A percentile compares a stretch with the other conserved stretches of the same genome.
Conservation (phyloP, 768 basidiomycete species). For the Galerina sulciceps region DNA sequence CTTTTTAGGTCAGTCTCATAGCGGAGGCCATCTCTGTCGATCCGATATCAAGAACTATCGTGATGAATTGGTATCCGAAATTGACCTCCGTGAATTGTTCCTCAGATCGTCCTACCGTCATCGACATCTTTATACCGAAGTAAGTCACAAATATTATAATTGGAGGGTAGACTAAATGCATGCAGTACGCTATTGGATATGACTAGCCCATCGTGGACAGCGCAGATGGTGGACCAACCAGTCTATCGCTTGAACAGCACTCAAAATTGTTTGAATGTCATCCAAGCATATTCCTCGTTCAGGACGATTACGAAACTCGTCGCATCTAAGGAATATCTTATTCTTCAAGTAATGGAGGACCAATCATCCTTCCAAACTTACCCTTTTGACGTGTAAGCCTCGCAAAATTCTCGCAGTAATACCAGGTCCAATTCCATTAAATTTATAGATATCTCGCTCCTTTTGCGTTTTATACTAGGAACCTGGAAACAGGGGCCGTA, state of each 20-base stretch:
- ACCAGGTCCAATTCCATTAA: neutral
- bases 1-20: constrained; percentile 4
- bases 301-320: constrained; percentile 14
- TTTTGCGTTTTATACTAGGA: neutral
- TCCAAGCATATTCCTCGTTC: neutral
- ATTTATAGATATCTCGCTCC: constrained; percentile 9
- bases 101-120: neutral
- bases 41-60: constrained; percentile 10
- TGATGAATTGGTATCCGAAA: constrained; percentile 13
- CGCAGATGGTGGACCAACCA: neutral
- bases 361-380: constrained; percentile 7
- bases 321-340: neutral
- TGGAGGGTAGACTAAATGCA: neutral
- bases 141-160: neutral
- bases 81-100: neutral
- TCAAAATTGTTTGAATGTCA: neutral
- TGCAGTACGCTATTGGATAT: neutral
- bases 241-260: constrained; percentile 5
- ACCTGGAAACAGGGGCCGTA: neutral
- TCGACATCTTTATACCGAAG: constrained; percentile 8
- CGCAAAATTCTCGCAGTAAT: neutral
- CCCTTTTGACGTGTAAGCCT: constrained; percentile 12
- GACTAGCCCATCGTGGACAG: constrained; percentile 5
- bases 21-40: constrained; percentile 11
- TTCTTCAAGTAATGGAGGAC: neutral